Base-by-base conservation (phyloP, 2,329 filamentous ascomycete species). In the Penicillium hesseltinei region DNA sequence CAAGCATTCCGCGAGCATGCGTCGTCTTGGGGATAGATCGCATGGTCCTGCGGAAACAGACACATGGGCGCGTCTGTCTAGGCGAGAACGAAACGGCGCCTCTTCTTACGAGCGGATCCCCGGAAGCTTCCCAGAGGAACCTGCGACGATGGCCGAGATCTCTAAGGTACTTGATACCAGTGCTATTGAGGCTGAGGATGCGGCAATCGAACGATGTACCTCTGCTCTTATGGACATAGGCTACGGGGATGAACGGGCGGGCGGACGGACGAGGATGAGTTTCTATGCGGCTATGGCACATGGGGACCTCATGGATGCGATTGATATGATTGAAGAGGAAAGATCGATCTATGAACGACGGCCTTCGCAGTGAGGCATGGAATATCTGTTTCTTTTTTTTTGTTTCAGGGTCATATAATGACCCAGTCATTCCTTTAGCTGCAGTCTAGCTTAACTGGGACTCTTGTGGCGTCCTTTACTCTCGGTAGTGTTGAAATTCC, bases 241-340 rank as follows among this genome's bases (percentile, higher is more conserved):
- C 7, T 80, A 76, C 59, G 77, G 73, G 23, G 65, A 61, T 17
- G 65, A 63, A 23, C 60, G 71, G 19, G 66, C 73, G 23, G 73
- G 74, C 23, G 75, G 75, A 43, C 62, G 59, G 29, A 64, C 73
- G 31, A 70, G 78, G 42, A 69, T 81, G 54, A 66, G 67, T 33
- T 69, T 80, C 10, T 80, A 79, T 69, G 78, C 78, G 15, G 72
- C 74, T 27, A 78, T 77, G 27, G 73, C 75, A 15, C 69, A 76
- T 23, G 76, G 77, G 17, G 71, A 71, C 51, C 64, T 81, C 23
- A 66, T 66, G 27, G 75, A 78, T 51, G 79, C 79, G 3, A 79
- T 81, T 62, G 78, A 80, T 46, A 78, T 80, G 73, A 80, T 81
- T 60, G 78, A 80, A 58, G 78, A 81, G 57, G 78, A 81, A 57